These are phyloP conservation scores for Ceratocystis diversiconidia DNA, from an alignment of 2,329 filamentous ascomycete species.

Conservation along the genomic window DNA sequence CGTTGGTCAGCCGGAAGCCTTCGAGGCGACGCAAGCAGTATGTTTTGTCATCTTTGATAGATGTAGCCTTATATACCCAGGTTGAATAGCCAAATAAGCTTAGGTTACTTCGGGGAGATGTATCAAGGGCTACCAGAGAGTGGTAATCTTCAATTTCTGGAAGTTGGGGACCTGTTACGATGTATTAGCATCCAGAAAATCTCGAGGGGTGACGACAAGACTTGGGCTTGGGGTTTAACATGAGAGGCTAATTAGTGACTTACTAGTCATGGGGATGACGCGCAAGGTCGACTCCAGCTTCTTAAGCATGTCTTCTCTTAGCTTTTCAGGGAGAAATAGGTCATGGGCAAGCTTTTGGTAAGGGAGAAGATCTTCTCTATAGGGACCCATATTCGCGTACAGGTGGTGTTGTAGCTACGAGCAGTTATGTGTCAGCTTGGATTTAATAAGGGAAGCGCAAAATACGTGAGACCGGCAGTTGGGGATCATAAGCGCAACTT, in stretches of 20 bases:
- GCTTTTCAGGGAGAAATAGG: constrained; percentile 76
- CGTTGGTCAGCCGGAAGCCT: constrained; percentile 78
- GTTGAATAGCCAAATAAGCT: constrained; percentile 70
- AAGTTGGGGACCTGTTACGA: constrained; percentile 40
- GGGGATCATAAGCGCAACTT: background rate
- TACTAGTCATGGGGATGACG: constrained; percentile 54
- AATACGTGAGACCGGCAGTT: background rate
- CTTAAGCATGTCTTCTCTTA: constrained; percentile 78
- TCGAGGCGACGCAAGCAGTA: constrained; percentile 54
- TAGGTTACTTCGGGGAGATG: constrained; percentile 61
- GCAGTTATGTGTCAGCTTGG: background rate
- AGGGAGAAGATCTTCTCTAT: constrained; percentile 63
- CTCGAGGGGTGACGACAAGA: background rate
- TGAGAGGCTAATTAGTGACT: background rate
- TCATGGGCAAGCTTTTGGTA: constrained; percentile 83
- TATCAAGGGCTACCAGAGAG: constrained; percentile 79
- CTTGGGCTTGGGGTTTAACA: too few relatives aligned
- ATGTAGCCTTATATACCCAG: constrained; percentile 91
- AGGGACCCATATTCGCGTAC: constrained; percentile 76
- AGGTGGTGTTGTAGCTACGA: constrained; percentile 71
- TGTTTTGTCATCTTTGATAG: constrained; percentile 73
- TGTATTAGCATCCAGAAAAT: background rate
- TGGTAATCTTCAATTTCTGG: constrained; percentile 80
- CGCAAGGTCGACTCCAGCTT: constrained; percentile 77
- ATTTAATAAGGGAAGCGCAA: background rate